A percentile compares a stretch with the other conserved stretches of the same genome.
These are phyloP conservation scores for Apiospora aurea DNA, from an alignment of 2,329 filamentous ascomycete genomes.

Conservation along the genomic window DNA sequence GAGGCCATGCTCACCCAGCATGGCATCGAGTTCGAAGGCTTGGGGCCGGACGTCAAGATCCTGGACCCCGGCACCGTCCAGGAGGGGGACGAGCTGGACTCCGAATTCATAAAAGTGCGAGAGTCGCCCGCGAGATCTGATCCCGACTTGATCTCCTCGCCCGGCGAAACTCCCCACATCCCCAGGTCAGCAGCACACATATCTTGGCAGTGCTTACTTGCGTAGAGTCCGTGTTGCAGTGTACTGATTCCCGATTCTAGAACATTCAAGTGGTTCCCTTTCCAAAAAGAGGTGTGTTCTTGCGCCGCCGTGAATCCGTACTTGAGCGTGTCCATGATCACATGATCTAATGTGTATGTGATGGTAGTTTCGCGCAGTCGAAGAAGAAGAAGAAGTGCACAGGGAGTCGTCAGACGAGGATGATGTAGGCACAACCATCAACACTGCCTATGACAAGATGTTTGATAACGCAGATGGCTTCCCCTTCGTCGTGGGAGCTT, in stretches of 20 bases:
- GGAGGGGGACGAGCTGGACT: constrained; percentile 63
- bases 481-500: constrained; percentile 61
- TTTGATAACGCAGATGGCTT: constrained; percentile 64
- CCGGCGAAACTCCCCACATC: constrained; percentile 39
- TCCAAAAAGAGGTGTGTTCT: constrained; percentile 57
- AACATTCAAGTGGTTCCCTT: constrained; percentile 58
- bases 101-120: constrained; percentile 59
- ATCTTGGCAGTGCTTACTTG: constrained; percentile 11
- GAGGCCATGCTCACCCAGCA: constrained; percentile 71
- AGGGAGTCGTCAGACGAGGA: constrained; percentile 65
- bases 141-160: constrained; percentile 41
- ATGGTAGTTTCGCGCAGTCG: constrained; percentile 56
- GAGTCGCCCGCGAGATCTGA: constrained; percentile 57
- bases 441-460: constrained; percentile 66
- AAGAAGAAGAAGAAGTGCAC: constrained; percentile 51
- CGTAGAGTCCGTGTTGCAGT: constrained; percentile 27
- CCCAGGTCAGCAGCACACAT: constrained; percentile 34
- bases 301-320: neutral
- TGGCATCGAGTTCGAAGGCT: constrained; percentile 72
- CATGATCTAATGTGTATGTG: constrained; percentile 30
- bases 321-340: neutral
- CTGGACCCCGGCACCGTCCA: constrained; percentile 49
- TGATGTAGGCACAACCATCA: constrained; percentile 59
- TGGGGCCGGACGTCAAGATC: constrained; percentile 60
- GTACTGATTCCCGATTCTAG: constrained; percentile 30